Conservation (phyloP, 495 filamentous ascomycete species). For the Penicillium flavigenum region DNA sequence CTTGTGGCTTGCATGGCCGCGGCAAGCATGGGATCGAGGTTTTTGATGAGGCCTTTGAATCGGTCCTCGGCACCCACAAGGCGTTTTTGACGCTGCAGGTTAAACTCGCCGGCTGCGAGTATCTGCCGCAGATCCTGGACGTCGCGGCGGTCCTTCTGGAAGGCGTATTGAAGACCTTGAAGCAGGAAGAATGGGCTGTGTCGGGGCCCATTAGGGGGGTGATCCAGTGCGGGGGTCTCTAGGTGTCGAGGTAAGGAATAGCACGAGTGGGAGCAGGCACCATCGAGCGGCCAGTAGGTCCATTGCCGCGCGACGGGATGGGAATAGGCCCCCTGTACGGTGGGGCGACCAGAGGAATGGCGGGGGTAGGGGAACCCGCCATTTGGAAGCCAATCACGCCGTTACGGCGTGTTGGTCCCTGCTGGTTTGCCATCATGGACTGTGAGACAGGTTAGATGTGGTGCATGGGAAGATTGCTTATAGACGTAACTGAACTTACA, state of each 20-base stretch:
- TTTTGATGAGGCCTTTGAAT: not conserved
- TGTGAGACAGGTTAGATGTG: not conserved
- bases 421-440: not conserved
- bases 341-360: not conserved
- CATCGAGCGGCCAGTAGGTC: no score
- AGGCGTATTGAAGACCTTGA: not conserved
- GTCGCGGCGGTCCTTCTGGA: not conserved
- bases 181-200: not conserved
- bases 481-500: not conserved
- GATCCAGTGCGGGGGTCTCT: conserved; percentile 4
- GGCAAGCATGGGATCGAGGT: not conserved
- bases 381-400: not conserved
- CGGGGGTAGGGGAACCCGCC: not conserved
- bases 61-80: not conserved
- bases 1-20: not conserved
- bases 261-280: no score
- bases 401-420: not conserved
- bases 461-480: not conserved
- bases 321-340: no score
- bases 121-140: not conserved
- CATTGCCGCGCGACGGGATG: no score
- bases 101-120: not conserved
- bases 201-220: not conserved
- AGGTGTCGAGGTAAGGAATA: no score
- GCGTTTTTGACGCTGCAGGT: not conserved